phyloP scores from a whole-genome alignment of 1,284 basidiomycete genomes.

The Sporisorium iseilematis-ciliati region DNA sequence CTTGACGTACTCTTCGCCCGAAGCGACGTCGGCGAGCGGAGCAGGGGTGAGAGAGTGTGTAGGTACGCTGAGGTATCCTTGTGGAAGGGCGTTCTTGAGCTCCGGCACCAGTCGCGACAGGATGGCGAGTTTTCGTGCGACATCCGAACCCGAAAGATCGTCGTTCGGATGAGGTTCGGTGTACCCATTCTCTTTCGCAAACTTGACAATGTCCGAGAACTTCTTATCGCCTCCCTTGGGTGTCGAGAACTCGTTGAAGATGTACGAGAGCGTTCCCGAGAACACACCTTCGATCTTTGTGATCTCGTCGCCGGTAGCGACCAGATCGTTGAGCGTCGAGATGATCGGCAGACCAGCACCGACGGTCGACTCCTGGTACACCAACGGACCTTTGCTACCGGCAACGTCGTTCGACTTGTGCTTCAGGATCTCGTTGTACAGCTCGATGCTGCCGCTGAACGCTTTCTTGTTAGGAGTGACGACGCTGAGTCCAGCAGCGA shows the following conservation, averaged over 20 bases:
- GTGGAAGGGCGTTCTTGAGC: slow-evolving; percentile 71
- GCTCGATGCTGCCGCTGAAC: slow-evolving; percentile 79
- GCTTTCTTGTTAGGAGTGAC: slow-evolving; percentile 99
- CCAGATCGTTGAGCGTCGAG: slow-evolving; percentile 88
- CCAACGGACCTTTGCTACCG: slow-evolving; percentile 73
- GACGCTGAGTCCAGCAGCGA: slow-evolving; percentile 84
- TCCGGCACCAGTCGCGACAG: slow-evolving; percentile 76
- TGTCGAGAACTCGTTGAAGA: slow-evolving; percentile 89
- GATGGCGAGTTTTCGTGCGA: slow-evolving; percentile 96
- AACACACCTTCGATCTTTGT: slow-evolving; percentile 79
- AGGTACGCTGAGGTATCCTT: slow-evolving; percentile 83
- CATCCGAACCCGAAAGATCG: slow-evolving; percentile 95
- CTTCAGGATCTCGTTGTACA: slow-evolving; percentile 80
- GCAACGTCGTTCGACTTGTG: slow-evolving; percentile 38
- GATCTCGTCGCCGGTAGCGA: slow-evolving; percentile 88
- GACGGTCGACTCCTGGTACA: slow-evolving; percentile 92
- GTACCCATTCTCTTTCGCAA: slow-evolving; percentile 92
- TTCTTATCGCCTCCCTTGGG: slow-evolving; percentile 71
- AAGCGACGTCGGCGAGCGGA: slow-evolving; percentile 76
- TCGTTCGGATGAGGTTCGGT: slow-evolving; percentile 98
- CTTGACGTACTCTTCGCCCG: slow-evolving; percentile 78
- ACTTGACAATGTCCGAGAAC: slow-evolving; percentile 89
- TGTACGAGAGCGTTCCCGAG: slow-evolving; percentile 96
- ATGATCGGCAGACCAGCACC: slow-evolving; percentile 95
- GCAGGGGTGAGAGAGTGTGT: slow-evolving; percentile 88